Evolutionary conservation across 129 eudicot genomes (phyloP).

Genomic region (Centrapalus pauciflorus): DNA sequence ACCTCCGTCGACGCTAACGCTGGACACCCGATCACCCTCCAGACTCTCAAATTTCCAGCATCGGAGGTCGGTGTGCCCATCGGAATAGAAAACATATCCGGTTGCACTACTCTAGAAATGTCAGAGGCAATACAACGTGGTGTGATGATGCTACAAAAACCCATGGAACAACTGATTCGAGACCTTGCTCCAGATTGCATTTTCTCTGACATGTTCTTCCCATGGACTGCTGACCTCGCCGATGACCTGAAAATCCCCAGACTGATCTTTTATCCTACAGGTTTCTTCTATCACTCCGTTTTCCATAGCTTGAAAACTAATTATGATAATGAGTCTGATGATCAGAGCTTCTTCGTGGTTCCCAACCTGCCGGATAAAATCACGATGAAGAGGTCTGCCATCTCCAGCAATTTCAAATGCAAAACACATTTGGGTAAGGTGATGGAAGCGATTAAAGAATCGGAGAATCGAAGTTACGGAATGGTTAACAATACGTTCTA

Average conservation of each 20-base stretch:
- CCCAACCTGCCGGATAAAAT: conserved; percentile 37
- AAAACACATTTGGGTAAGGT: not conserved
- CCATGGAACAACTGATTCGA: conserved; percentile 22
- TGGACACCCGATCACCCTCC: conserved; percentile 14
- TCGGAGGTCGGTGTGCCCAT: conserved; percentile 24
- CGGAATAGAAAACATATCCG: conserved; percentile 24
- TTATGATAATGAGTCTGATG: conserved; percentile 17
- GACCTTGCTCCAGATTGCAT: conserved; percentile 30
- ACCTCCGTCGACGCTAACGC: not conserved
- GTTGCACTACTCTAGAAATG: not conserved
- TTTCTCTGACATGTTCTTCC: conserved; percentile 47
- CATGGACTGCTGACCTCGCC: conserved; percentile 47
- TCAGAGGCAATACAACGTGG: not conserved
- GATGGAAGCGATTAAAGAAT: not conserved
- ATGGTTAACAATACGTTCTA: conserved; percentile 33
- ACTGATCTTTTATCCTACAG: conserved; percentile 21
- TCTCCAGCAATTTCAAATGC: not conserved
- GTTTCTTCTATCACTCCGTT: conserved; percentile 26
- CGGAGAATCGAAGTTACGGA: conserved; percentile 37
- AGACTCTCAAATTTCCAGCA: conserved; percentile 22
- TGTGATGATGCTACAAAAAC: conserved; percentile 12
- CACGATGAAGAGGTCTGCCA: conserved; percentile 32
- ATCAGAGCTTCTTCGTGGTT: conserved; percentile 23
- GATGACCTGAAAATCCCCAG: conserved; percentile 38
- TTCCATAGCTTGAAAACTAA: conserved; percentile 21